A percentile compares a stretch with the other conserved stretches of the same genome.
Conservation (phyloP, 352 stramenopile species). For the Hyaloperonospora brassicae region DNA sequence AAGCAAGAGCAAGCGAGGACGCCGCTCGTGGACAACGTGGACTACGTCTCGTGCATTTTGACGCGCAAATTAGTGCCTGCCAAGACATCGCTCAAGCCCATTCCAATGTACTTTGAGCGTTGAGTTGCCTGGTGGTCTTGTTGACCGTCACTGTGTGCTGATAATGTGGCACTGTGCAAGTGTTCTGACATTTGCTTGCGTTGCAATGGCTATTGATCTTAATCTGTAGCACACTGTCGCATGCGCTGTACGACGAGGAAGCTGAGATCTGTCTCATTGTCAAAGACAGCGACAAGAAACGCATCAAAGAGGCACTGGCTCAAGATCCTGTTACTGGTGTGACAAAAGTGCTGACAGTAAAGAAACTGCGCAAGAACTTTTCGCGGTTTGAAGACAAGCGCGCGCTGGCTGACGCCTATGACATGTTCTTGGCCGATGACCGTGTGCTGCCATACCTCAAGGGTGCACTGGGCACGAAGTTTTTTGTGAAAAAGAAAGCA, state of each 20-base stretch:
- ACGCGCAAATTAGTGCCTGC: constrained; percentile 61
- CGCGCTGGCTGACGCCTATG: constrained; percentile 60
- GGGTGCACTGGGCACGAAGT: constrained; percentile 54
- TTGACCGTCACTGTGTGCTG: too few relatives aligned
- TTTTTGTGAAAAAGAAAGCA: constrained; percentile 78
- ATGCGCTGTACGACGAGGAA: constrained; percentile 46
- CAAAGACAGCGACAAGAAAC: constrained; percentile 79
- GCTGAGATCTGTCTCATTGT: constrained; percentile 74
- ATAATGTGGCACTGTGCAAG: too few relatives aligned
- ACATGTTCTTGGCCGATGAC: constrained; percentile 73
- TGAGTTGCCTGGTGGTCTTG: too few relatives aligned
- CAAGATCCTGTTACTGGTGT: constrained; percentile 49
- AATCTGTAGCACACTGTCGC: constrained; percentile 39
- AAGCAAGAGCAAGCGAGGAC: constrained; percentile 36
- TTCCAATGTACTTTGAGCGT: constrained; percentile 41
- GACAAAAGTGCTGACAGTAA: constrained; percentile 68
- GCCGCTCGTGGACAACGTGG: constrained; percentile 46
- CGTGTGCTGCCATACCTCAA: constrained; percentile 71
- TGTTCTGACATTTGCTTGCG: not conserved
- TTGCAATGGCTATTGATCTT: constrained; percentile 9
- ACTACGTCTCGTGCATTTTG: constrained; percentile 63
- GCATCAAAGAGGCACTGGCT: constrained; percentile 63
- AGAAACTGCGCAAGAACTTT: constrained; percentile 81
- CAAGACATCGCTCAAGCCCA: constrained; percentile 64
- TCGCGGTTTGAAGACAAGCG: constrained; percentile 67